These are phyloP conservation scores for Apiospora marii DNA, from an alignment of 2,329 filamentous ascomycete species.

Conservation along the genomic window DNA sequence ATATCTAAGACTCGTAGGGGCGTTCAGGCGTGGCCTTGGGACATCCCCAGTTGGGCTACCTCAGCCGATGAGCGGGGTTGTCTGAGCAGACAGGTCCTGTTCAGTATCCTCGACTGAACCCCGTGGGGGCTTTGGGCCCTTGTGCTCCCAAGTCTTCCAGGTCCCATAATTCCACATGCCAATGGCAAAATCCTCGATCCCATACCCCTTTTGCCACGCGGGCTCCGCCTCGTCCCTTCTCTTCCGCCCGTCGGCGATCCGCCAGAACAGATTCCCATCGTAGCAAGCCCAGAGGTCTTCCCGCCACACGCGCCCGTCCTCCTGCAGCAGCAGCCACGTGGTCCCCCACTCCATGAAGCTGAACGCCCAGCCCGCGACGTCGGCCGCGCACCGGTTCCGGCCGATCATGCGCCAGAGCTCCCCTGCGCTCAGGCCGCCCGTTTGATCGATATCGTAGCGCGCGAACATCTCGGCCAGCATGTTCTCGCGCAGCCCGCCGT, in stretches of 20 bases:
- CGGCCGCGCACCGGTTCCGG: constrained; percentile 31
- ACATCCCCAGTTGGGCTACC: background rate
- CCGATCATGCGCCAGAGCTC: constrained; percentile 27
- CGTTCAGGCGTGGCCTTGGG: background rate
- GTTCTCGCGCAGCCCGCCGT: constrained; percentile 27
- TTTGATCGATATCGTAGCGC: constrained; percentile 26
- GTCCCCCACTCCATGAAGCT: constrained; percentile 33
- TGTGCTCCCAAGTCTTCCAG: background rate
- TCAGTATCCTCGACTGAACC: background rate
- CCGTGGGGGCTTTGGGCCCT: background rate
- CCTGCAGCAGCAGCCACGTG: constrained; percentile 29
- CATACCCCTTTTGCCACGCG: background rate
- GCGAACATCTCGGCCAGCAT: constrained; percentile 30
- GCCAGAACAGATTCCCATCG: constrained; percentile 31
- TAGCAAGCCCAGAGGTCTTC: constrained; percentile 31
- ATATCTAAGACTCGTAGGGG: background rate
- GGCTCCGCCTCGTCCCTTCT: background rate
- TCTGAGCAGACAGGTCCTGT: background rate
- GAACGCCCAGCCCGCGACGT: constrained; percentile 32
- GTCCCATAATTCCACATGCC: background rate
- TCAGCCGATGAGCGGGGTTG: background rate
- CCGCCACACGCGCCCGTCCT: constrained; percentile 30
- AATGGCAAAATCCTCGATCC: background rate
- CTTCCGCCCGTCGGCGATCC: constrained; percentile 28
- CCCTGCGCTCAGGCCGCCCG: constrained; percentile 25